Evolutionary conservation across 208 protist genomes (phyloP).

Genomic region (Acanthamoeba sp.): DNA sequence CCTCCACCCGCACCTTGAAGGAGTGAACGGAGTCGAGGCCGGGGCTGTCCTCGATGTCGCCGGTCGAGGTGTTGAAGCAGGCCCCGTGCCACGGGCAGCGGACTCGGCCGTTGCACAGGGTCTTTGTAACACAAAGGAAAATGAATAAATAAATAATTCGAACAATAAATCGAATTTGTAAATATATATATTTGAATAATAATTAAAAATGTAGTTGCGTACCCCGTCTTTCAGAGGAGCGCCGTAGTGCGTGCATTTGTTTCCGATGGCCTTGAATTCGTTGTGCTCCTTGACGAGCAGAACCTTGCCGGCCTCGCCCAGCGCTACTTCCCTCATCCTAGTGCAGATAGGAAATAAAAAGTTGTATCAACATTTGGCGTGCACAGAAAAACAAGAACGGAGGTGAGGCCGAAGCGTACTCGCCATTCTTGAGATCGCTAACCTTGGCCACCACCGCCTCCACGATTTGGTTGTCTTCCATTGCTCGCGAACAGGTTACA

Average conservation of each 20-base stretch:
- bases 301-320: conserved; percentile 78
- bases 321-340: conserved; percentile 76
- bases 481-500: no score
- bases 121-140: neutral
- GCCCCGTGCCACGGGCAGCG: conserved; percentile 85
- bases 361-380: neutral
- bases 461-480: conserved; percentile 27
- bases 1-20: conserved; percentile 69
- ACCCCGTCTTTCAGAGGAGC: conserved; percentile 81
- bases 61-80: conserved; percentile 83
- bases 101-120: conserved; percentile 74
- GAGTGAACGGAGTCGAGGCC: conserved; percentile 68
- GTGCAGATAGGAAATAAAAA: neutral
- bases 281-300: conserved; percentile 78
- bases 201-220: neutral
- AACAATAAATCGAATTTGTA: neutral
- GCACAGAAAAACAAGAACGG: neutral
- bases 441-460: conserved; percentile 69
- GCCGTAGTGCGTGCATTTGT: conserved; percentile 82
- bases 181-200: neutral
- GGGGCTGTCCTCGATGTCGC: conserved; percentile 85
- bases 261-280: conserved; percentile 73
- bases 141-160: conserved; percentile 18
- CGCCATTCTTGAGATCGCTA: conserved; percentile 46
- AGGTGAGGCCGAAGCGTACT: neutral